Evolutionary conservation across 176 grass and related monocot species (phyloP), one percentile per base, ranked within the genome.

Genomic region (Oryza meyeriana): DNA sequence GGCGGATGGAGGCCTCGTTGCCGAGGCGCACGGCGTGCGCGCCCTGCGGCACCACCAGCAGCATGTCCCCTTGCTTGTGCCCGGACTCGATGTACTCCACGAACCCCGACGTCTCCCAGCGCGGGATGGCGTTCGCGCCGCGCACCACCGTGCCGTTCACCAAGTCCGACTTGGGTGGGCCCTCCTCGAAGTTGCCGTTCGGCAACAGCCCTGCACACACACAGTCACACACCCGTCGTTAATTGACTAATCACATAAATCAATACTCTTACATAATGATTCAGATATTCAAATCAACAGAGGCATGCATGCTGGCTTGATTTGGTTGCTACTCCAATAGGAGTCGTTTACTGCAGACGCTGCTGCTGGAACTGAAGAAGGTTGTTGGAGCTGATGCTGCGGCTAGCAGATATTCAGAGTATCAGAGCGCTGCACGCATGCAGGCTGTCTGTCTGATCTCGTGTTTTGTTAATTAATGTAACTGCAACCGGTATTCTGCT

Each of bases 11-110:
- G 8, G 95, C 95, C 66, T 98, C 95, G 74, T 98, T 98, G 64
- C 92, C 95, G 1, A 98, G 90, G 1, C 95, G 95, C 8, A 98
- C 90, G 0, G 95, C 95, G 90, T 93, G 81, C 18, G 85, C 92
- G 29, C 92, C 95, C 84, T 98, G 88, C 13, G 95, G 95, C 25
- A 98, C 95, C 12, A 90, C 83, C 27, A 98, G 92, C 12, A 98
- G 92, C 95, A 94, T 94, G 92, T 94, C 95, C 0, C 95, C 92
- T 67, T 94, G 95, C 90, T 94, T 94, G 88, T 93, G 92, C 2
- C 95, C 95, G 3, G 95, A 94, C 87, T 92, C 88, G 80, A 98
- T 93, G 81, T 94, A 98, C 88, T 98, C 95, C 27, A 98, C 95
- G 61, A 89, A 94, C 0, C 95, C 95, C 0, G 90, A 83, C 5